These are phyloP conservation scores for Polysphondylium violaceum DNA, from an alignment of 78 protist species.

Conservation along the genomic window DNA sequence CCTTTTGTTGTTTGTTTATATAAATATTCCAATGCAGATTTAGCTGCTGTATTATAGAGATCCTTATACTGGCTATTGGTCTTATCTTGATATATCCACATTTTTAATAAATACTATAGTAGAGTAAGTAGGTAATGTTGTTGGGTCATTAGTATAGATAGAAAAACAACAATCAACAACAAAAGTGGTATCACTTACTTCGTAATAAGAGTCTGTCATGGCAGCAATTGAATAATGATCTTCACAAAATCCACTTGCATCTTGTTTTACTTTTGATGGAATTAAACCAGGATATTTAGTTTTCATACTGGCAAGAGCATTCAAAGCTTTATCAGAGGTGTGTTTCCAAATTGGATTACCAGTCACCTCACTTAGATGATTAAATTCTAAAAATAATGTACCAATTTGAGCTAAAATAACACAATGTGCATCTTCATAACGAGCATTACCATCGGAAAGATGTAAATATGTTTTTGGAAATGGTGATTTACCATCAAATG, in stretches of 20 bases:
- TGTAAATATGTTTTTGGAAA: conserved; percentile 38
- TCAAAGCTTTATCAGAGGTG: not conserved
- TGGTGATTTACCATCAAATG: conserved; percentile 31
- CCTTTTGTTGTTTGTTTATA: no score
- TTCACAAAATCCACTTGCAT: conserved; percentile 27
- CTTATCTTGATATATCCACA: conserved; percentile 35
- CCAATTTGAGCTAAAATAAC: conserved; percentile 88
- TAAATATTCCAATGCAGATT: not conserved
- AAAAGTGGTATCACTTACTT: no score
- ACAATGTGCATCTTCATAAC: conserved; percentile 5
- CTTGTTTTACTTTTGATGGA: not conserved
- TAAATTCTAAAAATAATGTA: conserved; percentile 91
- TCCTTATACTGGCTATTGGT: not conserved
- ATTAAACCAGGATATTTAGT: conserved; percentile 12
- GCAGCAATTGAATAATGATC: conserved; percentile 52
- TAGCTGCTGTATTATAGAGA: conserved; percentile 73
- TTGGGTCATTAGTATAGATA: no score
- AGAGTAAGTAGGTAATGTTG: conserved; percentile 4
- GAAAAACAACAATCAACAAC: no score
- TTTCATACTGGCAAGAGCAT: not conserved
- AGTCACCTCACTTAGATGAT: conserved; percentile 69
- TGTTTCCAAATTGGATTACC: conserved; percentile 49
- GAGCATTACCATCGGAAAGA: not conserved
- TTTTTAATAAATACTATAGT: conserved; percentile 34
- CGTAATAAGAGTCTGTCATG: conserved; percentile 93